Percentiles rank a stretch among this genome's conserved stretches.
Evolutionary conservation across 208 protist genomes (phyloP).

Genomic region (Crithidia fasciculata): DNA sequence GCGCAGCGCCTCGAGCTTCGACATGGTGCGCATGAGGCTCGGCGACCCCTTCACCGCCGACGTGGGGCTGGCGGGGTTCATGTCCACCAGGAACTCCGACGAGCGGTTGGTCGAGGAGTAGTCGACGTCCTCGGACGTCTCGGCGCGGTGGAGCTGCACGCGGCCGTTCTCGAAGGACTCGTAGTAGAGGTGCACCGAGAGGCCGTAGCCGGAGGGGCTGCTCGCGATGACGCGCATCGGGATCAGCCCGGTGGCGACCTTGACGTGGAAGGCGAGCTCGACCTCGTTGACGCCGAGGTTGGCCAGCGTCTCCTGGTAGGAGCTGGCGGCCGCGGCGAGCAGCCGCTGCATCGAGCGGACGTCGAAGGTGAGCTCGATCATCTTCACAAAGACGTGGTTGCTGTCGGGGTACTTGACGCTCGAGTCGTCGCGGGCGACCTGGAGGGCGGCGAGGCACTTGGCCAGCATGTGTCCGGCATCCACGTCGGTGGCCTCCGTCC

Average conservation of each 20-base stretch:
- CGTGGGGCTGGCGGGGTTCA: slow-evolving; percentile 23
- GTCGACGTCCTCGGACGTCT: slow-evolving; percentile 74
- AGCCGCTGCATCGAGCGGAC: slow-evolving; percentile 48
- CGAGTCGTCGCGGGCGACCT: slow-evolving; percentile 74
- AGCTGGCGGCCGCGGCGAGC: slow-evolving; percentile 54
- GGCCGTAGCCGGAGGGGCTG: slow-evolving; percentile 78
- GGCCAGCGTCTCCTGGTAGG: slow-evolving; percentile 64
- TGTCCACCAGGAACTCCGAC: slow-evolving; percentile 46
- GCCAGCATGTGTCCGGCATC: slow-evolving; percentile 82
- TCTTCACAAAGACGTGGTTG: slow-evolving; percentile 89
- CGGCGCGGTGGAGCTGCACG: slow-evolving; percentile 63
- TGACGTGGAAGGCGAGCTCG: slow-evolving; percentile 83
- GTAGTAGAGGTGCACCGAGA: slow-evolving; percentile 85
- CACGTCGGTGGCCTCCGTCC: slow-evolving; percentile 74
- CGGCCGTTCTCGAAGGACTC: slow-evolving; percentile 73
- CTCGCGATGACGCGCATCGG: slow-evolving; percentile 86
- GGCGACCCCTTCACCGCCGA: slow-evolving; percentile 13
- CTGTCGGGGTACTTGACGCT: slow-evolving; percentile 63
- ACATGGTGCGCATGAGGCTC: slow-evolving; percentile 29
- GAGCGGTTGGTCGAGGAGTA: slow-evolving; percentile 31
- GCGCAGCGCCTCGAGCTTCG: slow-evolving; percentile 42
- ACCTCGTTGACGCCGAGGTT: slow-evolving; percentile 78
- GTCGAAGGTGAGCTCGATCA: slow-evolving; percentile 87
- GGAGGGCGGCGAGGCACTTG: slow-evolving; percentile 78
- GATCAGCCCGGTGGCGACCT: slow-evolving; percentile 54